Evolutionary conservation across 495 filamentous ascomycete species (phyloP), one percentile per base, ranked within the genome.

Genomic region (Pyrenopolyporus hunteri): DNA sequence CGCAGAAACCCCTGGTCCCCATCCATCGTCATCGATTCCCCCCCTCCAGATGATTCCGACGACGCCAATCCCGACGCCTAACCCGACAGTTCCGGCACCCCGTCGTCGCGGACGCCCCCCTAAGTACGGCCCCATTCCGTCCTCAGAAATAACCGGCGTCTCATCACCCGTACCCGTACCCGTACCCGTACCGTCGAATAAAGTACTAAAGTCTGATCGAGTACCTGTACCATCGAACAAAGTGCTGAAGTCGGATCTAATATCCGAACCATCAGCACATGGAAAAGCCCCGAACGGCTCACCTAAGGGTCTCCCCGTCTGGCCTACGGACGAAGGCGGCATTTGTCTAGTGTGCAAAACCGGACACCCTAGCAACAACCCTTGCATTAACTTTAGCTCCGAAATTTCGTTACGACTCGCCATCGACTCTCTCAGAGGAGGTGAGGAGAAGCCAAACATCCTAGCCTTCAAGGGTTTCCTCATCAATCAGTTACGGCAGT

Each of bases 351-450:
- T 78, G 2, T 79, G 76, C 31, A 53, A 14, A 6, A 59, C 36
- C 59, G 25, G 26, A 31, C 75, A 79, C 51, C 53, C 68, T 3
- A 17, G 19, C 6, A 45, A 25, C 9, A 56, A 58, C 35, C 45
- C 59, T 8, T 79, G 76, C 31, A 58, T 75, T 5, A 67, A 77
- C 59, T 64, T 73, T 37, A 50, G 35, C 37, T 69, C 58, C 0
- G 69, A 75, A 37, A 49, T 67, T 8, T 63, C 57, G 6, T 17
- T 79, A 29, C 57, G 70, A n/a, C 13, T 72, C 20, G 67, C 67
- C 1, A 59, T 72, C 19, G 70, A 72, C 56, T 52, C 55, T 42
- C 52, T 71, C 20, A 66, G 69, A 20, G 20, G 29, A 4, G 6
- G 42, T 19, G 39, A 28, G 7, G 35, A 62, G 3, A 10, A 23